phyloP scores from a whole-genome alignment of 129 eudicot species.

The Centaurea solstitialis region DNA sequence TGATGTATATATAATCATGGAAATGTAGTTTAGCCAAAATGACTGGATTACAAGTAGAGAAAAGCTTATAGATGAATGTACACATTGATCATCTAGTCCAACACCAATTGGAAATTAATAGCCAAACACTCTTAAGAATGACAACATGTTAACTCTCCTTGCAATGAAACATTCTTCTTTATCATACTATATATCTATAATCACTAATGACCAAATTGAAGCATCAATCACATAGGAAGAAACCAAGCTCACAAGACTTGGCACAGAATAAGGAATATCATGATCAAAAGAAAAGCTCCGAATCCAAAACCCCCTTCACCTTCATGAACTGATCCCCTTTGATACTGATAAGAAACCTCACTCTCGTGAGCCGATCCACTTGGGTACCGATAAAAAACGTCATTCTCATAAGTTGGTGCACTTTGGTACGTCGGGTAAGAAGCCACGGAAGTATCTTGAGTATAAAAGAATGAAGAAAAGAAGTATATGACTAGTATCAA shows the following conservation, averaged over 20 bases:
- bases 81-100: background rate
- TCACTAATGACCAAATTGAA: background rate
- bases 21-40: background rate
- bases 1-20: background rate
- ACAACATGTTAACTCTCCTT: background rate
- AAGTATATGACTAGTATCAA: conserved; percentile 40
- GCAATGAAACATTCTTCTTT: background rate
- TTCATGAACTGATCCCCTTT: conserved; percentile 31
- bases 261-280: conserved; percentile 45
- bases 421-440: conserved; percentile 14
- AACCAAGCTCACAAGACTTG: conserved; percentile 6
- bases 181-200: background rate
- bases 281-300: conserved; percentile 45
- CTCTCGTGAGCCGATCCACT: conserved; percentile 31
- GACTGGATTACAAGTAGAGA: background rate
- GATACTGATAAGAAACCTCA: conserved; percentile 14
- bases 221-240: background rate
- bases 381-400: conserved; percentile 9
- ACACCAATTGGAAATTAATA: background rate
- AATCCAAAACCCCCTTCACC: conserved; percentile 44
- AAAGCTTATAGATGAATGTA: background rate
- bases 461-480: conserved; percentile 29
- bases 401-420: conserved; percentile 30
- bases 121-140: background rate
- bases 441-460: background rate